A percentile compares a stretch with the other conserved stretches of the same genome.
Conservation (phyloP, 2,329 filamentous ascomycete species). For the Sporothrix pseudoabietina region DNA sequence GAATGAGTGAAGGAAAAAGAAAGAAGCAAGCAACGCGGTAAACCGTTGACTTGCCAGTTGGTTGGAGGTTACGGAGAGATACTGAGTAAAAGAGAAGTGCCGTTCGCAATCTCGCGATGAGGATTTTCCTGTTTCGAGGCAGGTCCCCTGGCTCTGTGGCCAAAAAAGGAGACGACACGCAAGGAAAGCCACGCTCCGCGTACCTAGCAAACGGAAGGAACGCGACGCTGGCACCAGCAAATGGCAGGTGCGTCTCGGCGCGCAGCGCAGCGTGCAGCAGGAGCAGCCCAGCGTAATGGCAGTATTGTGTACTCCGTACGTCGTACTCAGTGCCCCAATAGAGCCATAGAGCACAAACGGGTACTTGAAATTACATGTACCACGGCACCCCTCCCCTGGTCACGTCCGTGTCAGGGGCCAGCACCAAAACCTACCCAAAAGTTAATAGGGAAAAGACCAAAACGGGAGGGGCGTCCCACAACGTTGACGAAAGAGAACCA, state of each 20-base stretch:
- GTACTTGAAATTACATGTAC: conserved; percentile 20
- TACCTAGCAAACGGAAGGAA: conserved; percentile 23
- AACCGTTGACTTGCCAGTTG: conserved; percentile 13
- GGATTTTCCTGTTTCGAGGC: conserved; percentile 20
- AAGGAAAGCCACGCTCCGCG: conserved; percentile 20
- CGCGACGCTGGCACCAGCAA: conserved; percentile 24
- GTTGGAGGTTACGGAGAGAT: background rate
- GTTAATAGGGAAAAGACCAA: conserved; percentile 9
- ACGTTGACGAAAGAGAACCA: background rate
- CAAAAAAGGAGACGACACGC: conserved; percentile 23
- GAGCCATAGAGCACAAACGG: conserved; percentile 11
- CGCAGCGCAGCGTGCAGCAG: conserved; percentile 15
- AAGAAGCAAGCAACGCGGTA: conserved; percentile 16
- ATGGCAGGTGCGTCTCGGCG: conserved; percentile 22
- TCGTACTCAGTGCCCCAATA: background rate
- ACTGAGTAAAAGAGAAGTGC: background rate
- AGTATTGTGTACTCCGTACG: background rate
- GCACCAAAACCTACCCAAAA: background rate
- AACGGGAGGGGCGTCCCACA: conserved; percentile 21
- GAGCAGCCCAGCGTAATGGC: background rate
- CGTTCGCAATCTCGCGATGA: conserved; percentile 21
- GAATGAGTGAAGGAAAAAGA: background rate
- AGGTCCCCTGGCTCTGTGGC: conserved; percentile 15
- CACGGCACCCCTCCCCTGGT: conserved; percentile 22
- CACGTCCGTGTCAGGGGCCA: conserved; percentile 19